Base-by-base conservation (phyloP, 2,329 filamentous ascomycete genomes). In the Diaporthe batatas region DNA sequence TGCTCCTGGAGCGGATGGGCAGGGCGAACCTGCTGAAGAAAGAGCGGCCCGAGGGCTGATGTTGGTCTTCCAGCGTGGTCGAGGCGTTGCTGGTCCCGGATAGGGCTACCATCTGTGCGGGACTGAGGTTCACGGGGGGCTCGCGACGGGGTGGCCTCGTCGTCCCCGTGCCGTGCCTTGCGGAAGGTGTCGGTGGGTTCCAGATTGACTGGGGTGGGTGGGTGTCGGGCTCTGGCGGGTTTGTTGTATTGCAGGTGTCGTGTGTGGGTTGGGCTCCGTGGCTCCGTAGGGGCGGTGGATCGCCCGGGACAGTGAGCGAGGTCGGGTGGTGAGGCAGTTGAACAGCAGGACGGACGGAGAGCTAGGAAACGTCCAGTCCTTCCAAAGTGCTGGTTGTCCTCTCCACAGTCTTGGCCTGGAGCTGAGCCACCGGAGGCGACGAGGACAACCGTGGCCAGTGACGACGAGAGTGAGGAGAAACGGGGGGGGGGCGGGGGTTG, bases 21-120 rank as follows among this genome's bases (percentile, higher is more conserved):
- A 88, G 82, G 71, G 83, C 83, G 75, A 90, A 81, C 70, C 88
- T 87, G 75, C 88, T 88, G 77, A 90, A 83, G 75, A 91, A 83
- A 55, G 85, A 86, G 59, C 82, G 80, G 72, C 81, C 82, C 59
- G 83, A 79, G 73, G 83, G 81, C 76, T 80, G 57, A 34, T 42
- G 78, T 76, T 80, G 78, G 77, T 83, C 82, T 79, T 83, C 81
- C 77, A 78, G 78, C 75, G 81, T 77, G 79, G 81, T 77, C 76
- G 80, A 79, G 78, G 82, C 77, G 79, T 81, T 81, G 78, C 81
- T 81, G 79, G 80, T 77, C 77, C 82, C 81, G 76, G 84, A 81
- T 81, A 78, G 79, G 77, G 78, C 77, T 78, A 85, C 83, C 83
- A 86, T 86, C 83, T 86, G 85, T 82, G 82, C 82, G 79, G 76